phyloP scores from a whole-genome alignment of 2,329 filamentous ascomycete species.

The Cladorrhinum sp. region DNA sequence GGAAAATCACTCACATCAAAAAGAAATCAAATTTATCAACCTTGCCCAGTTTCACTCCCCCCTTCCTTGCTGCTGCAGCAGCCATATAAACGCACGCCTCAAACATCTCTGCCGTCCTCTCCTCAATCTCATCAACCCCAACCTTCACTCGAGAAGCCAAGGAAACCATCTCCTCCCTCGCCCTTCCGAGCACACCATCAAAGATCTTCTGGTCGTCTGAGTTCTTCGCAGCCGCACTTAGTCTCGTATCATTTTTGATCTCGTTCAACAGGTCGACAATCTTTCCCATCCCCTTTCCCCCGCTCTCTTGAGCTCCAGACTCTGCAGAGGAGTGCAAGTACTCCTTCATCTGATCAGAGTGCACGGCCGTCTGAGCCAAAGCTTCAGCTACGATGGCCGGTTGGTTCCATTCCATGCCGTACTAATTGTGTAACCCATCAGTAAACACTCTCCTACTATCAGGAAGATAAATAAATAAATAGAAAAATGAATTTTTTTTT shows the following conservation, averaged over 20 bases:
- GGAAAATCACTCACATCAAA: constrained; percentile 45
- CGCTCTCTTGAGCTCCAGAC: constrained; percentile 35
- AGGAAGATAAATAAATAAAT: no score
- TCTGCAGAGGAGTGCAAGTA: constrained; percentile 55
- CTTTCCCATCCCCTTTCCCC: constrained; percentile 32
- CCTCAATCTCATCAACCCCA: constrained; percentile 37
- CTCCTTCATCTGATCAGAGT: constrained; percentile 52
- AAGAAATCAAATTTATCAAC: constrained; percentile 79
- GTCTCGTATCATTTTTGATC: constrained; percentile 52
- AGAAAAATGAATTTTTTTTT: no score
- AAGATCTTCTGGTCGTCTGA: constrained; percentile 61
- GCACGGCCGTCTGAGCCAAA: constrained; percentile 72
- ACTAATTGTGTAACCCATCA: no score
- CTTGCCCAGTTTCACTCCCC: constrained; percentile 46
- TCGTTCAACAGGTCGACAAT: constrained; percentile 62
- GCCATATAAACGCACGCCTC: constrained; percentile 55
- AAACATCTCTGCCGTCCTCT: constrained; percentile 61
- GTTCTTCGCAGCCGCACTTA: constrained; percentile 51
- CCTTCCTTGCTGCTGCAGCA: constrained; percentile 46
- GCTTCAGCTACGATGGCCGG: constrained; percentile 77
- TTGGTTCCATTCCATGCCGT: constrained; percentile 78
- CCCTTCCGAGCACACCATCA: constrained; percentile 65
- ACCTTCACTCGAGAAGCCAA: constrained; percentile 60
- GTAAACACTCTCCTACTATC: no score
- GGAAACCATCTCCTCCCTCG: constrained; percentile 59